These are phyloP conservation scores for Amorphotheca resinae DNA, from an alignment of 495 filamentous ascomycete genomes.

Conservation along the genomic window DNA sequence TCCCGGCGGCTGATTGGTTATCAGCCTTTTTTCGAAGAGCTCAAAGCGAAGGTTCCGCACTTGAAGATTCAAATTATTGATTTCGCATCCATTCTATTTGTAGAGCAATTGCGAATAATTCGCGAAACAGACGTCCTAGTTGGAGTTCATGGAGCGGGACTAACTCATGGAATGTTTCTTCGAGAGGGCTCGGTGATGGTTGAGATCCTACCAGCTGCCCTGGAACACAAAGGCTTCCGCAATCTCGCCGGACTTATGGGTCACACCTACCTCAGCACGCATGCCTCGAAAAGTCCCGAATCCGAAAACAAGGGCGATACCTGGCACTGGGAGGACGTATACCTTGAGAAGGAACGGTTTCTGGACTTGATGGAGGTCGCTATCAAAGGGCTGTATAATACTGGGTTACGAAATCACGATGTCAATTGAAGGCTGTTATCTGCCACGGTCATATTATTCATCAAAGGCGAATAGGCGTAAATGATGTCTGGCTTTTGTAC, in stretches of 20 bases:
- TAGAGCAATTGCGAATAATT: slow-evolving; percentile 23
- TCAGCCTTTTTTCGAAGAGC: slow-evolving; percentile 15
- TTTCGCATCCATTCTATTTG: slow-evolving; percentile 23
- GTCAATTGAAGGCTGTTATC: neutral
- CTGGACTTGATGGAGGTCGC: slow-evolving; percentile 2
- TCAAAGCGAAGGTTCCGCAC: slow-evolving; percentile 15
- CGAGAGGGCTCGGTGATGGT: slow-evolving; percentile 19
- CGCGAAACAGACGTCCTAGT: slow-evolving; percentile 26
- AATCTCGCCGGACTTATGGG: slow-evolving; percentile 1
- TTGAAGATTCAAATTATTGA: slow-evolving; percentile 24
- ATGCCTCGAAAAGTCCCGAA: neutral
- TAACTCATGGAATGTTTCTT: slow-evolving; percentile 29
- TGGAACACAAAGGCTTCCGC: slow-evolving; percentile 4
- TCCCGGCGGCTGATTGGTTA: slow-evolving; percentile 20
- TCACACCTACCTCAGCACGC: neutral
- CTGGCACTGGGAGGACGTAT: neutral
- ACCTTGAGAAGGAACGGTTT: neutral
- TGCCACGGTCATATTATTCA: too few species aligned
- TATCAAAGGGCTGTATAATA: neutral
- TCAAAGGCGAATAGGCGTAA: too few species aligned
- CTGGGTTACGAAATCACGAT: neutral
- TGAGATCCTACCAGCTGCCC: slow-evolving; percentile 1
- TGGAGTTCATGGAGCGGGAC: slow-evolving; percentile 30
- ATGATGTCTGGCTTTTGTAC: too few species aligned
- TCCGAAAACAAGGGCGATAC: neutral